Evolutionary conservation across 2,329 filamentous ascomycete genomes (phyloP).

Genomic region (Arthroderma sp.): DNA sequence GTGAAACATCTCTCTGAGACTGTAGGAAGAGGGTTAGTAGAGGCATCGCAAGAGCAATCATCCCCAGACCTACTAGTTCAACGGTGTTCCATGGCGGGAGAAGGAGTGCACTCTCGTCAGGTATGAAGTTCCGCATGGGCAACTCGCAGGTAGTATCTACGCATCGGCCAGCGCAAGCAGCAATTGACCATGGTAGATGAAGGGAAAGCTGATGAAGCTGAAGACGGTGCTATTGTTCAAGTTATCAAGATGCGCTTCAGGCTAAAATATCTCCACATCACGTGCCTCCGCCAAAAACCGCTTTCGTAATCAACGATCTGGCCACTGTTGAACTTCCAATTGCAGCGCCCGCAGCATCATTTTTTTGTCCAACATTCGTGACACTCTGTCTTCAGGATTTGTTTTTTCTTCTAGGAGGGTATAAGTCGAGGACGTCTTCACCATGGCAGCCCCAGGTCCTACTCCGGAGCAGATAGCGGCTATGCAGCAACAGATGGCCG

Average conservation of each 20-base stretch:
- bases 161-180: background rate
- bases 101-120: constrained; percentile 26
- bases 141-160: background rate
- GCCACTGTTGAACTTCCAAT: constrained; percentile 4
- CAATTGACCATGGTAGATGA: background rate
- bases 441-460: constrained; percentile 38
- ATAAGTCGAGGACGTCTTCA: constrained; percentile 2
- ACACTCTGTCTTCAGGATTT: background rate
- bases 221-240: background rate
- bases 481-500: constrained; percentile 71
- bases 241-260: background rate
- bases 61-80: constrained; percentile 26
- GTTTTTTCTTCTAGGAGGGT: background rate
- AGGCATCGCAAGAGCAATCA: background rate
- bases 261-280: background rate
- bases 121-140: constrained; percentile 34
- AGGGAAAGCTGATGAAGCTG: background rate
- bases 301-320: constrained; percentile 3
- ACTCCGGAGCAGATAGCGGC: constrained; percentile 72
- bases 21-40: constrained; percentile 19
- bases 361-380: background rate
- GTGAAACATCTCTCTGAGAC: constrained; percentile 51
- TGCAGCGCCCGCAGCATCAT: background rate
- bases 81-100: constrained; percentile 30
- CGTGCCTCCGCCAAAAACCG: background rate